Evolutionary conservation across 768 basidiomycete genomes (phyloP).

Genomic region (Pleurotus giganteus): DNA sequence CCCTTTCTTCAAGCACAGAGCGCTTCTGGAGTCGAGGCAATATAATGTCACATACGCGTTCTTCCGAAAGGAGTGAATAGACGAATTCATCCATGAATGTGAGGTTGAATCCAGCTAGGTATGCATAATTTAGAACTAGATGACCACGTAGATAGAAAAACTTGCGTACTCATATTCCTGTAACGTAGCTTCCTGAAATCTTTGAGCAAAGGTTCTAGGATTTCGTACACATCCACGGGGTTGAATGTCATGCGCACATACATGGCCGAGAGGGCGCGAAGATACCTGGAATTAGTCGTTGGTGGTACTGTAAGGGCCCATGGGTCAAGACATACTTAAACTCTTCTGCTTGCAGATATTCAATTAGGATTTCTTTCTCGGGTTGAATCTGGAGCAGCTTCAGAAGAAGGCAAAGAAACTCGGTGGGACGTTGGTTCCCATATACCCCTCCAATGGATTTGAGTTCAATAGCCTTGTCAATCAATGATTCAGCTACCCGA

Average conservation of each 20-base stretch:
- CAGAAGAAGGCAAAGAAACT: slow-evolving; percentile 88
- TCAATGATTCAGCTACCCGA: slow-evolving; percentile 78
- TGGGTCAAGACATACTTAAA: slow-evolving; percentile 77
- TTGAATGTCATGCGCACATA: slow-evolving; percentile 96
- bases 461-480: slow-evolving; percentile 88
- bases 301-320: not conserved
- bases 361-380: slow-evolving; percentile 94
- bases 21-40: slow-evolving; percentile 87
- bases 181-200: slow-evolving; percentile 89
- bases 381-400: slow-evolving; percentile 97
- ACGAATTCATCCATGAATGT: slow-evolving; percentile 93
- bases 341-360: slow-evolving; percentile 94
- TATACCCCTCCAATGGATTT: slow-evolving; percentile 90
- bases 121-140: slow-evolving; percentile 7
- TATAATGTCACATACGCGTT: slow-evolving; percentile 95
- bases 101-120: slow-evolving; percentile 77
- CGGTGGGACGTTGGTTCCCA: slow-evolving; percentile 91
- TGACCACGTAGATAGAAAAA: not conserved
- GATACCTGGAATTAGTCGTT: slow-evolving; percentile 56
- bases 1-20: slow-evolving; percentile 85
- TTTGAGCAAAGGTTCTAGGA: slow-evolving; percentile 90
- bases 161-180: slow-evolving; percentile 68
- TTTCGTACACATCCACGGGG: slow-evolving; percentile 86
- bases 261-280: slow-evolving; percentile 89
- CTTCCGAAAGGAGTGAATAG: slow-evolving; percentile 78